phyloP scores from a whole-genome alignment of 2,329 filamentous ascomycete species.

The Aspergillus sp. region DNA sequence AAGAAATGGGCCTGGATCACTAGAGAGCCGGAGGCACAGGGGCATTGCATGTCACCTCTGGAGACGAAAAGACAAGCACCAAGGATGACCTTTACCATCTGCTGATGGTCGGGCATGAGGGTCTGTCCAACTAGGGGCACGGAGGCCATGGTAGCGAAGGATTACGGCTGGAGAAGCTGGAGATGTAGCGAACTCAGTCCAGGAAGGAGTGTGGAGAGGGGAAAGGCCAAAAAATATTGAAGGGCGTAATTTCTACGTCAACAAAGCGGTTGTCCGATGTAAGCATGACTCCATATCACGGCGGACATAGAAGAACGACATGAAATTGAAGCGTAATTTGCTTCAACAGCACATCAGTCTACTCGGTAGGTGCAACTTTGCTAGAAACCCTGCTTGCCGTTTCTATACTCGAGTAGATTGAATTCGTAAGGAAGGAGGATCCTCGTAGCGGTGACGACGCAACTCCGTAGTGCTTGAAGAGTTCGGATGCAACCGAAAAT shows the following conservation, averaged over 20 bases:
- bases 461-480: neutral
- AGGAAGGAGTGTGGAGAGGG: neutral
- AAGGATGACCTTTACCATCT: neutral
- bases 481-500: neutral
- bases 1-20: neutral
- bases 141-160: neutral
- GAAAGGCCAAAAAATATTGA: neutral
- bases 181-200: neutral
- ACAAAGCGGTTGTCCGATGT: neutral
- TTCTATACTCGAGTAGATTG: too few relatives aligned
- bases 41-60: neutral
- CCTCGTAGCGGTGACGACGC: too few relatives aligned
- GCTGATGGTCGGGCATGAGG: neutral
- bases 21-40: neutral
- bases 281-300: neutral
- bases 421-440: too few relatives aligned
- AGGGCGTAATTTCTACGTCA: neutral
- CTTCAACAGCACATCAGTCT: too few relatives aligned
- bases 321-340: neutral
- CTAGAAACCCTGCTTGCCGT: too few relatives aligned
- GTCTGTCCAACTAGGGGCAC: neutral
- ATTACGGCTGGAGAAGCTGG: neutral
- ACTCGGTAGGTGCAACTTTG: too few relatives aligned
- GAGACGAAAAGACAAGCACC: neutral
- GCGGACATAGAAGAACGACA: neutral